Evolutionary conservation across 768 basidiomycete species (phyloP).

Genomic region (Pisolithus orientalis): DNA sequence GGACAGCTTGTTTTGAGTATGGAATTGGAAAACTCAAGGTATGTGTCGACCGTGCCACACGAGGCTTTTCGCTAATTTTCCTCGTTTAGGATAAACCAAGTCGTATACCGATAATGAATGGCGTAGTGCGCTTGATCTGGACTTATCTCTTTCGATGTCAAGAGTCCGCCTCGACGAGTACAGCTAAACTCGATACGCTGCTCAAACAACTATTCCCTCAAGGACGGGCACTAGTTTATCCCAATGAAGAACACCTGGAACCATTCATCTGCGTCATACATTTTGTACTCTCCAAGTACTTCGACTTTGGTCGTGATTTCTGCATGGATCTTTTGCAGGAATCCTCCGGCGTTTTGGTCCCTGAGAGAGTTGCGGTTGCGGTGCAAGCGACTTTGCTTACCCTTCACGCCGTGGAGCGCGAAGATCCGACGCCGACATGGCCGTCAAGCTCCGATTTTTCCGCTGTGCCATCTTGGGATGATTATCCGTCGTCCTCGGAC

Average conservation of each 20-base stretch:
- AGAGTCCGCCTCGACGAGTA: slow-evolving; percentile 75
- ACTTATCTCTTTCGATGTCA: slow-evolving; percentile 93
- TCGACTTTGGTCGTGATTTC: slow-evolving; percentile 79
- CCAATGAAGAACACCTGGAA: slow-evolving; percentile 71
- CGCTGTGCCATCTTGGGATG: slow-evolving; percentile 43
- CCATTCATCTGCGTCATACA: slow-evolving; percentile 75
- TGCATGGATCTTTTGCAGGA: slow-evolving; percentile 80
- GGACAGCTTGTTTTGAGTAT: slow-evolving; percentile 67
- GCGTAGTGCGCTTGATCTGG: slow-evolving; percentile 81
- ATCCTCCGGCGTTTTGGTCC: slow-evolving; percentile 44
- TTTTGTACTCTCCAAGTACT: slow-evolving; percentile 76
- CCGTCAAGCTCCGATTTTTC: slow-evolving; percentile 69
- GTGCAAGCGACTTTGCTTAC: slow-evolving; percentile 75
- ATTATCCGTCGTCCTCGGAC: slow-evolving; percentile 68
- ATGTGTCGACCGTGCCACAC: slow-evolving; percentile 1
- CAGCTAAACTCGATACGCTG: slow-evolving; percentile 69
- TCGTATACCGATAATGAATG: slow-evolving; percentile 70
- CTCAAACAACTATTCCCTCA: slow-evolving; percentile 76
- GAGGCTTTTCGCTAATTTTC: not conserved
- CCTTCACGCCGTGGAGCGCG: slow-evolving; percentile 64
- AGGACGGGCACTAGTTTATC: slow-evolving; percentile 52
- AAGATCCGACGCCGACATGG: slow-evolving; percentile 67
- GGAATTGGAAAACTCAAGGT: slow-evolving; percentile 80
- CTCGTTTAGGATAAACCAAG: slow-evolving; percentile 65
- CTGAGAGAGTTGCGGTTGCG: slow-evolving; percentile 70